A percentile compares a stretch with the other conserved stretches of the same genome.
Evolutionary conservation across 208 protist genomes (phyloP).

Genomic region (Phytomonas sp.): DNA sequence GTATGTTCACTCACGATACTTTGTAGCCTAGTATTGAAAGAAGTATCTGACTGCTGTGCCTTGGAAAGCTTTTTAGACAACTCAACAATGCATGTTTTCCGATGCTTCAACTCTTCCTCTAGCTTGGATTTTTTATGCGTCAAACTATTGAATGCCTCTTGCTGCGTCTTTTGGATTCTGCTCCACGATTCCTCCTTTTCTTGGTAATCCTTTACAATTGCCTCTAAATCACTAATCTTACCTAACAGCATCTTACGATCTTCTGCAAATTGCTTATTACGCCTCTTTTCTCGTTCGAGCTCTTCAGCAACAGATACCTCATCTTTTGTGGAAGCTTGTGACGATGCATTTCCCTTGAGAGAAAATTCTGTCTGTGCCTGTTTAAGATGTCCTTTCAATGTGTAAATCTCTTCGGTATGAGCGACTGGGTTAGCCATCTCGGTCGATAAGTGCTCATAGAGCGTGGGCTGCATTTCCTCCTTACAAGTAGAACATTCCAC

Average conservation of each 20-base stretch:
- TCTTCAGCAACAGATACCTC: slow-evolving; percentile 19
- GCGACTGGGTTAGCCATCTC: not conserved
- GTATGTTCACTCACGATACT: slow-evolving; percentile 14
- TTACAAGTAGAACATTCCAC: not conserved
- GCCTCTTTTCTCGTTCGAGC: slow-evolving; percentile 44
- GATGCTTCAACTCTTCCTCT: slow-evolving; percentile 15
- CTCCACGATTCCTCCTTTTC: slow-evolving; percentile 26
- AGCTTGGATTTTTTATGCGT: slow-evolving; percentile 31
- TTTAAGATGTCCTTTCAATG: not conserved
- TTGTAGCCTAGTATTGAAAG: slow-evolving; percentile 23
- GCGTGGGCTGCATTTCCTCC: not conserved
- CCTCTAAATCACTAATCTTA: slow-evolving; percentile 32
- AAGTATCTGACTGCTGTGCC: slow-evolving; percentile 14
- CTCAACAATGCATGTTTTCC: slow-evolving; percentile 16
- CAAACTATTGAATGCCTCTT: slow-evolving; percentile 17
- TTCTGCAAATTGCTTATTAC: slow-evolving; percentile 18
- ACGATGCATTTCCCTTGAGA: not conserved
- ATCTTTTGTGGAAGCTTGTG: not conserved
- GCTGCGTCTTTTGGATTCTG: slow-evolving; percentile 12
- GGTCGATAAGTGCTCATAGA: not conserved
- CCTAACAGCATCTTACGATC: slow-evolving; percentile 28
- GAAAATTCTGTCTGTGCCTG: not conserved
- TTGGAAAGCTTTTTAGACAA: slow-evolving; percentile 23
- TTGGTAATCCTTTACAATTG: slow-evolving; percentile 29
- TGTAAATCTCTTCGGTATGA: not conserved